Conservation (phyloP, 1,139 yeast genomes). For the Geotrichum macrosporum region DNA sequence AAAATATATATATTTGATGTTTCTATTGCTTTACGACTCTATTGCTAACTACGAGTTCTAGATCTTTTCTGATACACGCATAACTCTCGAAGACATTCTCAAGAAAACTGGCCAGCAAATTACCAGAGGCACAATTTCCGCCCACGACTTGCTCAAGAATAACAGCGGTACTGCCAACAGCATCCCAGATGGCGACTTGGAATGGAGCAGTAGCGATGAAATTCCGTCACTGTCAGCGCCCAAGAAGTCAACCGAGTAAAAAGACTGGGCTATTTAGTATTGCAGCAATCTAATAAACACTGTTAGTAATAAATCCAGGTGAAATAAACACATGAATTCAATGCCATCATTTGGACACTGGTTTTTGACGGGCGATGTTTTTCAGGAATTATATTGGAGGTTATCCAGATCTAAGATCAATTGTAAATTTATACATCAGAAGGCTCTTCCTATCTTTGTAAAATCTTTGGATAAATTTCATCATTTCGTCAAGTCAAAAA, state of each 20-base stretch:
- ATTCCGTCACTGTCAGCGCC: slow-evolving; percentile 2
- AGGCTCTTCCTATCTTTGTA: slow-evolving; percentile 24
- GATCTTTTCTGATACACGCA: slow-evolving; percentile 69
- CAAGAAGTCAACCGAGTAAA: not conserved
- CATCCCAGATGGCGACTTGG: slow-evolving; percentile 17
- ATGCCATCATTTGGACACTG: not conserved
- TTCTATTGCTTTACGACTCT: not conserved
- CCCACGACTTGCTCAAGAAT: slow-evolving; percentile 9
- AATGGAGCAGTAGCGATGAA: slow-evolving; percentile 13
- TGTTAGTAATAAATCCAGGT: not conserved
- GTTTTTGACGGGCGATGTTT: not conserved
- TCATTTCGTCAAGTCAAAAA: slow-evolving; percentile 1
- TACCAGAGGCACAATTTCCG: slow-evolving; percentile 40
- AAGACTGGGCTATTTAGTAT: not conserved
- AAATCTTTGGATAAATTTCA: slow-evolving; percentile 20
- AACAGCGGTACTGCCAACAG: slow-evolving; percentile 4
- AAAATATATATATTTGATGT: too few species aligned
- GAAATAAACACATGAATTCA: not conserved
- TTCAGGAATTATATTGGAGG: not conserved
- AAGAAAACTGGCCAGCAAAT: slow-evolving; percentile 71
- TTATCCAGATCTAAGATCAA: slow-evolving; percentile 21
- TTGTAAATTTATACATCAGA: slow-evolving; percentile 17
- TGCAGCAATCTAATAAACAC: not conserved
- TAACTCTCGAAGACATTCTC: slow-evolving; percentile 78
- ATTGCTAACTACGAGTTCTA: slow-evolving; percentile 21